A percentile compares a stretch with the other conserved stretches of the same genome.
phyloP scores from a whole-genome alignment of 768 basidiomycete species.

The Lactifluus pinguis region DNA sequence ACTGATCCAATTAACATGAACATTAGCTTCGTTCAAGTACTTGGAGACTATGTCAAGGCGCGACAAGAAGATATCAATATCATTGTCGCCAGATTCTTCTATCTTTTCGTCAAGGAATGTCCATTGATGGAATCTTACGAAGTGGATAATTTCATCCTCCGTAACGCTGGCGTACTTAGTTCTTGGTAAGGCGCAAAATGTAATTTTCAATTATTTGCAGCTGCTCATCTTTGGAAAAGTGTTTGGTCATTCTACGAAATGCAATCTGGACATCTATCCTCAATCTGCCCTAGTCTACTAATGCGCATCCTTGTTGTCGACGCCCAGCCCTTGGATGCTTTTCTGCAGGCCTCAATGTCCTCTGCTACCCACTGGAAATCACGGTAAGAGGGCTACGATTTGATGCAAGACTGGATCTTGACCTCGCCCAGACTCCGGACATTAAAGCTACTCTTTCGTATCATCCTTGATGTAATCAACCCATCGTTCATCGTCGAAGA shows the following conservation, averaged over 20 bases:
- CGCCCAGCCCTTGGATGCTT: constrained; percentile 46
- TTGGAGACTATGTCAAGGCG: constrained; percentile 42
- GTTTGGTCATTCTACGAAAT: constrained; percentile 61
- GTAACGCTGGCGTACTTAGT: constrained; percentile 49
- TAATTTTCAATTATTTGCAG: not conserved
- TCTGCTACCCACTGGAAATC: constrained; percentile 36
- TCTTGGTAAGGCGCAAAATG: constrained; percentile 41
- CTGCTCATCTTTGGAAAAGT: constrained; percentile 29
- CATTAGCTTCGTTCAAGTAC: constrained; percentile 42
- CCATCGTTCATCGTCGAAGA: constrained; percentile 53
- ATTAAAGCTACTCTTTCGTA: constrained; percentile 48
- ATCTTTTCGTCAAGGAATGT: constrained; percentile 49
- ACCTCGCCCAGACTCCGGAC: constrained; percentile 37
- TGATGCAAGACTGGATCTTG: not conserved
- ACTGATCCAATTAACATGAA: constrained; percentile 57
- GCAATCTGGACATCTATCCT: constrained; percentile 45
- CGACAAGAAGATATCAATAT: constrained; percentile 42
- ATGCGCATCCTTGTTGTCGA: constrained; percentile 56
- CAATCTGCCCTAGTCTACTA: constrained; percentile 46
- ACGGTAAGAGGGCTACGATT: constrained; percentile 34
- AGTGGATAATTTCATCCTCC: constrained; percentile 63
- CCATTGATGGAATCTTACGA: constrained; percentile 56
- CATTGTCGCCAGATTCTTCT: constrained; percentile 53
- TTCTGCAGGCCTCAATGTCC: constrained; percentile 37
- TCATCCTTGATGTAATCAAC: constrained; percentile 57